A percentile compares a stretch with the other conserved stretches of the same genome.
Conservation (phyloP, 2,329 filamentous ascomycete species). For the Fusarium sp. region DNA sequence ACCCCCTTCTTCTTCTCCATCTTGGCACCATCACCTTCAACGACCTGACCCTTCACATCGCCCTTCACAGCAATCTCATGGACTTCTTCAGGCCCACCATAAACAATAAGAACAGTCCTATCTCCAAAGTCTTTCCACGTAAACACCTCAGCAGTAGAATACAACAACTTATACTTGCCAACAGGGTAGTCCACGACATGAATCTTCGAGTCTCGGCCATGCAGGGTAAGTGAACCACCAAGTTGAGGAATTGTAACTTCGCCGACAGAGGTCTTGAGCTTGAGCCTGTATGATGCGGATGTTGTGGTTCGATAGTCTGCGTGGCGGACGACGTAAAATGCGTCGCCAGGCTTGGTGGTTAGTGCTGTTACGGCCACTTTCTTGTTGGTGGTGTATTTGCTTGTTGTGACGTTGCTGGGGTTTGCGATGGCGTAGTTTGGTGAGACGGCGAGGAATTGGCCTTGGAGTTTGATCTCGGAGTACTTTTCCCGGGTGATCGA, state of each 20-base stretch:
- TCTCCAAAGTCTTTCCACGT: constrained; percentile 73
- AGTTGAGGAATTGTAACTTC: constrained; percentile 68
- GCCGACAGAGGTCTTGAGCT: constrained; percentile 65
- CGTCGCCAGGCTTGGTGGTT: constrained; percentile 59
- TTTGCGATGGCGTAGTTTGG: constrained; percentile 73
- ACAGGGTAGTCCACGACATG: constrained; percentile 75
- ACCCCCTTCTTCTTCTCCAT: constrained; percentile 27
- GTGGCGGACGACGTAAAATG: constrained; percentile 77
- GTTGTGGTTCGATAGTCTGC: constrained; percentile 69
- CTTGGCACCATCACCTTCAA: constrained; percentile 48
- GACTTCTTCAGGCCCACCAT: constrained; percentile 69
- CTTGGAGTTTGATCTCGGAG: constrained; percentile 80
- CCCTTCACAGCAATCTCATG: constrained; percentile 69
- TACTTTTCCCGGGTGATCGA: constrained; percentile 77
- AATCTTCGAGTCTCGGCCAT: constrained; percentile 74
- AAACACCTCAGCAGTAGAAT: constrained; percentile 76
- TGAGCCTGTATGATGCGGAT: constrained; percentile 71
- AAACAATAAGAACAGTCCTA: constrained; percentile 71
- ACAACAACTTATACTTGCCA: constrained; percentile 68
- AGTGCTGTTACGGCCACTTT: constrained; percentile 72
- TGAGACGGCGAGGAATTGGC: constrained; percentile 78
- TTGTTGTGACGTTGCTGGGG: constrained; percentile 61
- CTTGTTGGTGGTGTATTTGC: constrained; percentile 63
- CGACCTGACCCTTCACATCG: constrained; percentile 12
- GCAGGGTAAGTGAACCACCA: constrained; percentile 66